phyloP scores from a whole-genome alignment of 2,329 filamentous ascomycete species.

The Helotiales sp. region DNA sequence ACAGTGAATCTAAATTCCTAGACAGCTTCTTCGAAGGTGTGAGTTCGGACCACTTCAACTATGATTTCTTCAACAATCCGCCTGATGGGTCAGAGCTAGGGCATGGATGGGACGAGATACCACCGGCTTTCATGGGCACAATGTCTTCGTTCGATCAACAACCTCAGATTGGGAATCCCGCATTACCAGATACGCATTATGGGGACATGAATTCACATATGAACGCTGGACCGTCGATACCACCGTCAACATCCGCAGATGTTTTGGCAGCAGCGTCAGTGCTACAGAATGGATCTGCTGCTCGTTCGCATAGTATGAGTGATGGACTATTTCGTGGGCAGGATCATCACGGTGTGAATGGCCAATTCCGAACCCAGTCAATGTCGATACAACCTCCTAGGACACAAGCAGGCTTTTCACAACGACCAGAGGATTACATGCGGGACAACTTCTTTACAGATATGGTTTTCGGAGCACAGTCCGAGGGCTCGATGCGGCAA shows the following conservation, averaged over 20 bases:
- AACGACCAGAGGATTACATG: slow-evolving; percentile 32
- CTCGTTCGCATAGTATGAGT: slow-evolving; percentile 40
- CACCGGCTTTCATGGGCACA: slow-evolving; percentile 69
- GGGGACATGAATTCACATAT: slow-evolving; percentile 31
- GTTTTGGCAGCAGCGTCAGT: slow-evolving; percentile 64
- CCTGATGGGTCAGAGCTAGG: slow-evolving; percentile 56
- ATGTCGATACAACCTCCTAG: slow-evolving; percentile 32
- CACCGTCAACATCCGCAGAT: slow-evolving; percentile 51
- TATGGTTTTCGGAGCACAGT: slow-evolving; percentile 38
- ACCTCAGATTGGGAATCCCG: slow-evolving; percentile 31
- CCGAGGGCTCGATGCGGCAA: slow-evolving; percentile 22
- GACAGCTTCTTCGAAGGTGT: slow-evolving; percentile 62
- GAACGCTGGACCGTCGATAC: slow-evolving; percentile 25
- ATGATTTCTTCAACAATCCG: slow-evolving; percentile 49
- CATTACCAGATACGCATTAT: slow-evolving; percentile 31
- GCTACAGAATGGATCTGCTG: slow-evolving; percentile 49
- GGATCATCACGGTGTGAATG: slow-evolving; percentile 26
- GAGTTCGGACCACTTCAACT: slow-evolving; percentile 55
- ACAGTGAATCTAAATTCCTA: slow-evolving; percentile 63
- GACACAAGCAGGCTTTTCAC: slow-evolving; percentile 22
- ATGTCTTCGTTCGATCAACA: slow-evolving; percentile 64
- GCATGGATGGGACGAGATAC: slow-evolving; percentile 61
- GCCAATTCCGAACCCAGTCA: slow-evolving; percentile 35
- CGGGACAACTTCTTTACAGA: slow-evolving; percentile 35
- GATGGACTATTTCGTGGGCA: slow-evolving; percentile 33